These are phyloP conservation scores for Candida maris DNA, from an alignment of 805 yeast species.

Conservation along the genomic window DNA sequence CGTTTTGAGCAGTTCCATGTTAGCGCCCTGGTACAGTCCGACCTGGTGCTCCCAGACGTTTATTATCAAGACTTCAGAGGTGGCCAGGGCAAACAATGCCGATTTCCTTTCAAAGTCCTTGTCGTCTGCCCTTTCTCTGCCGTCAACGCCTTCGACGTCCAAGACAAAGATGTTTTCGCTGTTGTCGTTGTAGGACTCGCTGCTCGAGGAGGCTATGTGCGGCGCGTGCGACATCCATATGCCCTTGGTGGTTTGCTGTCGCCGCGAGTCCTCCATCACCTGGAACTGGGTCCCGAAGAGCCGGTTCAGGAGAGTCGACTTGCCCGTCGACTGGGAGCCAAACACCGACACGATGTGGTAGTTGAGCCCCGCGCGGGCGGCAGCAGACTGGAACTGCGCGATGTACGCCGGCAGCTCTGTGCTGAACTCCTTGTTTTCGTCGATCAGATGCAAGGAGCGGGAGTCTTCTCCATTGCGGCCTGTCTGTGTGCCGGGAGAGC, in stretches of 20 bases:
- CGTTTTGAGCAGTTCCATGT: constrained; percentile 90
- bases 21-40: constrained; percentile 96
- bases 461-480: constrained; percentile 1
- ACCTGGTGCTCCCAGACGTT: constrained; percentile 98
- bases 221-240: constrained; percentile 68
- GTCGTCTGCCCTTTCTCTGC: constrained; percentile 96
- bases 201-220: constrained; percentile 28
- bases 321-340: constrained; percentile 97
- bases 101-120: constrained; percentile 97
- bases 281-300: constrained; percentile 85
- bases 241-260: constrained; percentile 91
- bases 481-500: too few species aligned
- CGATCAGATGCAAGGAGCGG: constrained; percentile 55
- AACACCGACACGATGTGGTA: constrained; percentile 93
- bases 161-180: constrained; percentile 59
- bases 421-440: constrained; percentile 57
- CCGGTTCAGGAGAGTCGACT: constrained; percentile 84
- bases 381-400: constrained; percentile 22
- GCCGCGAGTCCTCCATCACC: constrained; percentile 82
- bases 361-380: constrained; percentile 52
- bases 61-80: constrained; percentile 84
- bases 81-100: constrained; percentile 89
- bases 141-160: constrained; percentile 99
- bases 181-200: constrained; percentile 13
- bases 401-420: constrained; percentile 30